Evolutionary conservation across 2,329 filamentous ascomycete species (phyloP), one percentile per base, ranked within the genome.

Genomic region (Penicillium glabrum): DNA sequence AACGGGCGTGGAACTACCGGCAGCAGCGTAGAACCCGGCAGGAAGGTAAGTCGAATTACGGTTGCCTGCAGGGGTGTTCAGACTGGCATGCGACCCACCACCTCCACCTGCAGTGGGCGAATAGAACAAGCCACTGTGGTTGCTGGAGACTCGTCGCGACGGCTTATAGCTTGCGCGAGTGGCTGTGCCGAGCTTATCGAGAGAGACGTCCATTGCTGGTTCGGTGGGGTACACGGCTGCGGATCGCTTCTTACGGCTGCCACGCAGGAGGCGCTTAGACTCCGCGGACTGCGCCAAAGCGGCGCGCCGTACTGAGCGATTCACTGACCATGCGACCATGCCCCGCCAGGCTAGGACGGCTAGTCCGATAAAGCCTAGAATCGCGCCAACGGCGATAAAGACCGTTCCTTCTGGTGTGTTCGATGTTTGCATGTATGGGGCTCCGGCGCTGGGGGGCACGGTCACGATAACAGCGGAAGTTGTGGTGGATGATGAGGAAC

Each of bases 361-460:
- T 9, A 91, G 79, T 11, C 87, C 91, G 61, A 97, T 85, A 63
- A 92, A 88, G 16, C 91, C 95, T 7, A 99, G 84, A 27, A 91
- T 88, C 26, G 92, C 89, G 46, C 95, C 95, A 1, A 98, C 95
- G 23, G 87, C 89, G 67, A 99, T 99, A 78, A 99, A 99, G 57
- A 99, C 89, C 4, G 93, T 97, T 53, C 95, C 95, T 69, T 98
- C 90, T 2, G 95, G 95, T 11, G 93, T 81, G 52, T 78, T 87
- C 1, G 92, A 96, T 68, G 88, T 87, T 70, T 93, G 88, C 91
- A 98, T 96, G 72, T 91, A 99, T 16, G 93, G 92, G 5, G 95
- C 95, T 69, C 89, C 85, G 39, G 84, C 82, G 3, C 90, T 96
- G 26, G 92, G 89, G 8, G 95, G 95, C 3, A 98, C 88, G 26